Base-by-base conservation (phyloP, 768 basidiomycete species). In the Dendrothele bispora region DNA sequence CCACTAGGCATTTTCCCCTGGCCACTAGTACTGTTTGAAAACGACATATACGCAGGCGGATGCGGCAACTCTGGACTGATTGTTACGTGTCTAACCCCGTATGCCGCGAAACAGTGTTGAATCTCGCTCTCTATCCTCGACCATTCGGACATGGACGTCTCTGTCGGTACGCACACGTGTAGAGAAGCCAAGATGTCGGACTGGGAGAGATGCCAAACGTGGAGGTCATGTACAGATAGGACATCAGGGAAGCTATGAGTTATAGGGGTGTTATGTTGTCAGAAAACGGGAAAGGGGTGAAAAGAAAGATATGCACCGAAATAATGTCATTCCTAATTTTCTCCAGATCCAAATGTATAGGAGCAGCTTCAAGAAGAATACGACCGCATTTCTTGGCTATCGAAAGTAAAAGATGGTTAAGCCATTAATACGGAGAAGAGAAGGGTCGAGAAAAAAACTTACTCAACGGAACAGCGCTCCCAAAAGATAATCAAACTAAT, bases 21-120 rank as follows among this genome's bases (percentile, higher is more conserved):
- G n/a, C n/a, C n/a, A n/a, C n/a, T n/a, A n/a, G n/a, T n/a, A n/a
- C n/a, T n/a, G n/a, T n/a, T n/a, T n/a, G n/a, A n/a, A n/a, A n/a
- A n/a, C 7, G 18, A 30, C 24, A 17, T 22, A 17, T 38, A 29
- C 10, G 45, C 34, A 10, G 17, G 3, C 11, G 45, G n/a, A 28
- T 65, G 64, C 7, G 64, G 61, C 29, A 75, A 66, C 58, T 79
- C 78, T 18, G 78, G 78, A 5, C 77, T 75, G 45, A 80, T 79
- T 10, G 79, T 80, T 41, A 78, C 77, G 63, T 80, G 79, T 44
- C 60, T 71, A 43, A 80, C 72, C 5, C 79, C 79, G 54, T 78
- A 78, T 44, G 70, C 75, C 17, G 71, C 62, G 54, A 79, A 78
- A 56, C 77, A 79, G 44, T 76, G 73, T 45, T 77, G 77, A 15